Percentiles rank a stretch among this genome's conserved stretches.
phyloP scores from a whole-genome alignment of 495 filamentous ascomycete species.

The Trichodelitschia bisporula region DNA sequence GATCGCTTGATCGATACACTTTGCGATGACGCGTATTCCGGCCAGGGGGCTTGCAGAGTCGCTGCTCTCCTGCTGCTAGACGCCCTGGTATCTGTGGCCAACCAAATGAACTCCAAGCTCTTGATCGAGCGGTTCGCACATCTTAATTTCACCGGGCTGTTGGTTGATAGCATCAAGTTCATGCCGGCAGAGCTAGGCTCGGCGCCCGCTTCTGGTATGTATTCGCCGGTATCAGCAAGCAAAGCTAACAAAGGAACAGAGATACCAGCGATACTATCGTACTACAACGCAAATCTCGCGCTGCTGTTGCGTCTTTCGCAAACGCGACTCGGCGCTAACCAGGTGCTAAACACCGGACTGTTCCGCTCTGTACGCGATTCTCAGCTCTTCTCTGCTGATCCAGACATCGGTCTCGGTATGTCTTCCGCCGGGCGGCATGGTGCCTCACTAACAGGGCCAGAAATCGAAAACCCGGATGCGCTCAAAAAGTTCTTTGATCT shows the following conservation, averaged over 20 bases:
- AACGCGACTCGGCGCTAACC: conserved; percentile 51
- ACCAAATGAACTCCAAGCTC: conserved; percentile 34
- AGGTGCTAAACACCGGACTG: conserved; percentile 68
- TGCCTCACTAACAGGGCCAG: conserved; percentile 10
- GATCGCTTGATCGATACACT: conserved; percentile 59
- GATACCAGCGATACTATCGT: conserved; percentile 17
- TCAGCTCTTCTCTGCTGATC: conserved; percentile 66
- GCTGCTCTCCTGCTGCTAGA: conserved; percentile 59
- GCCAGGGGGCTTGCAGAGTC: conserved; percentile 55
- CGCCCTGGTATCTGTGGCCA: conserved; percentile 40
- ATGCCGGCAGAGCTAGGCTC: conserved; percentile 39
- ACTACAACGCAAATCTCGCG: conserved; percentile 51
- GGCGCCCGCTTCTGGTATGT: conserved; percentile 25
- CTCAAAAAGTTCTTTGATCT: conserved; percentile 63
- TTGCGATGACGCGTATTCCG: conserved; percentile 81
- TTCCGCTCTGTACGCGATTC: conserved; percentile 62
- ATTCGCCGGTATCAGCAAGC: not conserved
- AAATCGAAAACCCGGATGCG: conserved; percentile 42
- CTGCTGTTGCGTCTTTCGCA: conserved; percentile 69
- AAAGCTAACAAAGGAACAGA: conserved; percentile 6
- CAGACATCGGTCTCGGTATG: conserved; percentile 67
- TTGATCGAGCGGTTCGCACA: conserved; percentile 57
- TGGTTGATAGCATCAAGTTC: conserved; percentile 58
- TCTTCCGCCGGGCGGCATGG: conserved; percentile 6
- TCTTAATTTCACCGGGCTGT: conserved; percentile 71